Percentiles rank a stretch among this genome's conserved stretches.
Evolutionary conservation across 306 rosid genomes (phyloP).

Genomic region (Biancaea sappan): DNA sequence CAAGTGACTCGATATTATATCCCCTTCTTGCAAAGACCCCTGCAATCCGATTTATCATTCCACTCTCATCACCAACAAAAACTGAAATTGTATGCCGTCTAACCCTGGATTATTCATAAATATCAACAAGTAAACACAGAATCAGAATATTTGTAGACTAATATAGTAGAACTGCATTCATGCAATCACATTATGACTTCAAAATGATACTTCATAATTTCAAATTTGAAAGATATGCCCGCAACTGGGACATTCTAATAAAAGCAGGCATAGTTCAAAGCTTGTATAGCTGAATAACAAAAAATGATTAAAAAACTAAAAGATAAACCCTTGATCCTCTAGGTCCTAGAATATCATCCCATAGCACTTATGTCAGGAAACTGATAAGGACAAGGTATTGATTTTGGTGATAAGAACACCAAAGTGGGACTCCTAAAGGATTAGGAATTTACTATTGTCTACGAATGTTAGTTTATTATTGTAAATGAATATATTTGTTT

Average conservation of each 20-base stretch:
- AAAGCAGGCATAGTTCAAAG: background rate
- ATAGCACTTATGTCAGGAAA: background rate
- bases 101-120: slow-evolving; percentile 43
- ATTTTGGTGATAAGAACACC: background rate
- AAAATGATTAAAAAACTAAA: background rate
- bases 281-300: background rate
- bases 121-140: background rate
- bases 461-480: background rate
- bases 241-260: background rate
- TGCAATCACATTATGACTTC: background rate
- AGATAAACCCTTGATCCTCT: background rate
- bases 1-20: slow-evolving; percentile 78
- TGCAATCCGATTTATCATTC: slow-evolving; percentile 82
- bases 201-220: background rate
- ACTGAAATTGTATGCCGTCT: slow-evolving; percentile 78
- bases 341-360: background rate
- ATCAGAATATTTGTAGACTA: background rate
- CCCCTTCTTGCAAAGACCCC: slow-evolving; percentile 87
- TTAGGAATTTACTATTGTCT: background rate
- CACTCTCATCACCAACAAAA: slow-evolving; percentile 87
- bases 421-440: background rate
- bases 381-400: background rate
- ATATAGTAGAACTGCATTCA: background rate
- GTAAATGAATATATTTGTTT: background rate
- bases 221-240: background rate